Conservation (phyloP, 1,139 yeast genomes). For the Suhomyces yuchorum region DNA sequence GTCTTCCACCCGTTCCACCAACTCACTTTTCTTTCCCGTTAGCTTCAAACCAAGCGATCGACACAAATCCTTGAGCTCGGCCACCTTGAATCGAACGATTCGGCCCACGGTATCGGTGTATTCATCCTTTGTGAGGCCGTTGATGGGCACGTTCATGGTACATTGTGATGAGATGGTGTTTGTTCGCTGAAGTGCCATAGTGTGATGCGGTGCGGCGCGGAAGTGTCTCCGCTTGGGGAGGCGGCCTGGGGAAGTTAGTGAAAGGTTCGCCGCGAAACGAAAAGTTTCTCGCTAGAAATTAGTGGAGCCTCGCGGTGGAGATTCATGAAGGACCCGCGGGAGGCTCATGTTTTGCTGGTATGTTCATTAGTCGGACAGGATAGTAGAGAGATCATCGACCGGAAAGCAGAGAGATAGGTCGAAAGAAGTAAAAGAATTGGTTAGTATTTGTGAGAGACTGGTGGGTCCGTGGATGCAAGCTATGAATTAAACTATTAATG, state of each 20-base stretch:
- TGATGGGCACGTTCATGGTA: slow-evolving; percentile 10
- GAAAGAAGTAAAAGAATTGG: too few species aligned
- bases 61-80: slow-evolving; percentile 23
- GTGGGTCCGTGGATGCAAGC: not conserved
- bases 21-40: slow-evolving; percentile 54
- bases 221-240: too few species aligned
- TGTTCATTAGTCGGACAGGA: too few species aligned
- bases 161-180: slow-evolving; percentile 4
- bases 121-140: slow-evolving; percentile 15
- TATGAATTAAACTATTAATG: not conserved
- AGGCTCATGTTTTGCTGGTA: too few species aligned
- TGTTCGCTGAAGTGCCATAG: not conserved
- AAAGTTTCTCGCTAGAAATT: too few species aligned
- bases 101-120: slow-evolving; percentile 17
- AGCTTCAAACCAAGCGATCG: slow-evolving; percentile 46
- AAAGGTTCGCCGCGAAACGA: too few species aligned
- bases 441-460: not conserved
- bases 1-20: slow-evolving; percentile 47
- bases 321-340: too few species aligned
- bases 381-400: too few species aligned
- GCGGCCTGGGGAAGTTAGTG: not conserved
- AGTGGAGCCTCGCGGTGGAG: too few species aligned
- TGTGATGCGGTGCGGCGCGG: not conserved
- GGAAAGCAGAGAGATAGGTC: too few species aligned
- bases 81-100: slow-evolving; percentile 19